phyloP scores from a whole-genome alignment of 257 asterid species.

The Misopates orontium region DNA sequence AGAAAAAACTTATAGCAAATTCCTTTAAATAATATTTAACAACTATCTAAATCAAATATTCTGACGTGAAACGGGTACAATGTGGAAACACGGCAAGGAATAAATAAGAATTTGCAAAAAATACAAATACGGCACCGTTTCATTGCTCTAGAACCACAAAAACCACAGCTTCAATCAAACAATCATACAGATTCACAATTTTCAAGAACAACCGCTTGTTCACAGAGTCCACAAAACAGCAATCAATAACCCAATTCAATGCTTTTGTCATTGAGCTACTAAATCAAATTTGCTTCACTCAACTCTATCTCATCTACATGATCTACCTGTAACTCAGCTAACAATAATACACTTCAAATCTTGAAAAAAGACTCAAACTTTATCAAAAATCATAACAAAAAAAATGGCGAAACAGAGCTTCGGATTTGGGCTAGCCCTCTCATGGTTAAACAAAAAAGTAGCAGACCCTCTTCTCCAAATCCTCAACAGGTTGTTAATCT shows the following conservation, averaged over 20 bases:
- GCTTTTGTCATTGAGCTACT: neutral
- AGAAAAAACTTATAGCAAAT: too few relatives aligned
- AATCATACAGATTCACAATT: neutral
- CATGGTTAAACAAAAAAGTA: conserved; percentile 61
- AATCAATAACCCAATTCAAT: neutral
- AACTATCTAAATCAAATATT: too few relatives aligned
- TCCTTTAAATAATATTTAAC: too few relatives aligned
- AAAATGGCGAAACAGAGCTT: conserved; percentile 29
- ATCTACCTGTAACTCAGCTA: neutral
- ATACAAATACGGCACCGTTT: too few relatives aligned
- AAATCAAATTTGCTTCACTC: neutral
- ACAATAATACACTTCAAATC: too few relatives aligned
- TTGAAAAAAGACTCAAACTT: conserved; percentile 18
- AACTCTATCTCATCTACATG: neutral
- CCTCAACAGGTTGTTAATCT: conserved; percentile 57
- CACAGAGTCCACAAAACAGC: neutral
- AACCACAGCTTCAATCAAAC: neutral
- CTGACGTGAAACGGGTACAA: too few relatives aligned
- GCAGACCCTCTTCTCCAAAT: conserved; percentile 82
- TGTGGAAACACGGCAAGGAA: too few relatives aligned
- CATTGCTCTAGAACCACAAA: neutral
- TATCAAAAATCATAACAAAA: neutral
- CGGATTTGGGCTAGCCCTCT: conserved; percentile 36
- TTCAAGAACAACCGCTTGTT: neutral
- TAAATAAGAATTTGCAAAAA: too few relatives aligned